phyloP scores from a whole-genome alignment of 495 filamentous ascomycete species.

The Podospora appendiculata region DNA sequence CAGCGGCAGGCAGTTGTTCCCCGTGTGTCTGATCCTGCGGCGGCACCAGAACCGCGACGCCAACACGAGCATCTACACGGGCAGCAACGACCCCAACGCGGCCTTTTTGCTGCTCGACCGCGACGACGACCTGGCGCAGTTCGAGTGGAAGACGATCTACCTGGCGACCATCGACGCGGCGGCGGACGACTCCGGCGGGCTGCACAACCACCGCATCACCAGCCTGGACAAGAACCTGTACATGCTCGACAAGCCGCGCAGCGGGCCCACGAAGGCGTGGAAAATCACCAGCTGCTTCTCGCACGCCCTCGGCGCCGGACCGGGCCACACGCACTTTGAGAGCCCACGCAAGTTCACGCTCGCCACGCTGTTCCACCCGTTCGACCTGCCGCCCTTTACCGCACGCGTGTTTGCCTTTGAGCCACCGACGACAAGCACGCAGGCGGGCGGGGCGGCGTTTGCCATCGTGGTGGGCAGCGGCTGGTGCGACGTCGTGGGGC shows the following conservation, averaged over 20 bases:
- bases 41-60: not conserved
- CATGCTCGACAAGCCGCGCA: slow-evolving; percentile 10
- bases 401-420: slow-evolving; percentile 14
- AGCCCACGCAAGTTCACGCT: slow-evolving; percentile 8
- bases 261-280: slow-evolving; percentile 2
- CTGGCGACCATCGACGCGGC: slow-evolving; percentile 6
- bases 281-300: slow-evolving; percentile 17
- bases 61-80: slow-evolving; percentile 13
- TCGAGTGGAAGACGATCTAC: slow-evolving; percentile 13
- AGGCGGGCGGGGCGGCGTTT: not conserved
- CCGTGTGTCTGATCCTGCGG: slow-evolving; percentile 14
- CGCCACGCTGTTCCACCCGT: slow-evolving; percentile 10
- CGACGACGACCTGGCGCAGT: slow-evolving; percentile 4
- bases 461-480: slow-evolving; percentile 13
- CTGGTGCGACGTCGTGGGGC: slow-evolving; percentile 11
- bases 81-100: slow-evolving; percentile 12
- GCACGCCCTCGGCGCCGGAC: slow-evolving; percentile 12
- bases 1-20: not conserved
- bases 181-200: not conserved
- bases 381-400: slow-evolving; percentile 11
- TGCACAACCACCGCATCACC: slow-evolving; percentile 10
- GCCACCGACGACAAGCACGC: not conserved
- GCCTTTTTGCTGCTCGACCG: slow-evolving; percentile 11
- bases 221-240: slow-evolving; percentile 14
- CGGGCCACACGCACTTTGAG: slow-evolving; percentile 12